These are phyloP conservation scores for Paecilomyces fulvus DNA, from an alignment of 2,329 filamentous ascomycete genomes.

Conservation along the genomic window DNA sequence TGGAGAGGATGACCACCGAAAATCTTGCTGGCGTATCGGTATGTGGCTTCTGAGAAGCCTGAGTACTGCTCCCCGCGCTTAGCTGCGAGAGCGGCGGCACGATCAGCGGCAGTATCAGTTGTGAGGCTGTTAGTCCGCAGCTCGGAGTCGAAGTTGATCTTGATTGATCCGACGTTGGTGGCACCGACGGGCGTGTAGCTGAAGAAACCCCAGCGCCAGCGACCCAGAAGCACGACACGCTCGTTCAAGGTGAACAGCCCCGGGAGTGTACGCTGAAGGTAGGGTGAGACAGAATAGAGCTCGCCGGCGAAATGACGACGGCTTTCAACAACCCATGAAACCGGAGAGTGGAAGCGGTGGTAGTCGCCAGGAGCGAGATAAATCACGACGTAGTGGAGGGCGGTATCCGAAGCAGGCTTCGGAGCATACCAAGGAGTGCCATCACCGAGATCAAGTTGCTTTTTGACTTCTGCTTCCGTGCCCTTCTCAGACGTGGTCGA, in stretches of 20 bases:
- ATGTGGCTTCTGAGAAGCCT: slow-evolving; percentile 91
- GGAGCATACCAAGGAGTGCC: slow-evolving; percentile 59
- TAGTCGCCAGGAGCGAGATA: slow-evolving; percentile 97
- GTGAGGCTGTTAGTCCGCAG: slow-evolving; percentile 84
- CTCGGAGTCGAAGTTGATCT: slow-evolving; percentile 93
- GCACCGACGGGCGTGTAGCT: slow-evolving; percentile 91
- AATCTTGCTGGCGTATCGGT: slow-evolving; percentile 65
- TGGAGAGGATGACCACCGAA: slow-evolving; percentile 75
- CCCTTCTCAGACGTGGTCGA: slow-evolving; percentile 57
- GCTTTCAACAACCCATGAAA: slow-evolving; percentile 88
- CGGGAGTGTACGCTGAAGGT: slow-evolving; percentile 83
- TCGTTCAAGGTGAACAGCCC: slow-evolving; percentile 96
- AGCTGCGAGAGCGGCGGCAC: slow-evolving; percentile 70
- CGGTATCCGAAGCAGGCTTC: slow-evolving; percentile 44
- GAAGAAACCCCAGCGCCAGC: slow-evolving; percentile 98
- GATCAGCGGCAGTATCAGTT: slow-evolving; percentile 86
- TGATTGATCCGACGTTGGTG: slow-evolving; percentile 94
- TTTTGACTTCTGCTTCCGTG: slow-evolving; percentile 76
- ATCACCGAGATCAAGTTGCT: slow-evolving; percentile 67
- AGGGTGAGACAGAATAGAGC: slow-evolving; percentile 88
- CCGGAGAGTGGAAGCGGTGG: slow-evolving; percentile 93
- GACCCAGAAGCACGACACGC: slow-evolving; percentile 81
- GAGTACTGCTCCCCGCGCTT: slow-evolving; percentile 70
- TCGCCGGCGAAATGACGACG: slow-evolving; percentile 97
- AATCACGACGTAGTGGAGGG: slow-evolving; percentile 87